Conservation (phyloP, 2,329 filamentous ascomycete genomes). For the Metarhizium sp. region DNA sequence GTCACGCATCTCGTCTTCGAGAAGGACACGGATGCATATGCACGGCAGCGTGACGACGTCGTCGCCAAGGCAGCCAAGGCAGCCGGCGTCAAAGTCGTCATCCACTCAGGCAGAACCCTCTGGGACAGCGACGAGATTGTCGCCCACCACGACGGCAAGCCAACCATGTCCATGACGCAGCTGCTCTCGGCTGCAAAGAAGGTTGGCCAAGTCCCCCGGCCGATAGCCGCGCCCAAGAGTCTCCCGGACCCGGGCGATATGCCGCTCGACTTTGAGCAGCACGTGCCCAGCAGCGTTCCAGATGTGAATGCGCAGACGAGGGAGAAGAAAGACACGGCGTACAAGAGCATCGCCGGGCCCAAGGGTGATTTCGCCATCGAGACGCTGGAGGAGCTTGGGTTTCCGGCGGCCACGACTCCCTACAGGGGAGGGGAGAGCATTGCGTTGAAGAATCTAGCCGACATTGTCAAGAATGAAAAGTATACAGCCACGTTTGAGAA, state of each 20-base stretch:
- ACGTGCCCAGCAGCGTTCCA: conserved; percentile 36
- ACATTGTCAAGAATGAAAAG: conserved; percentile 50
- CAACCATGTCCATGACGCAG: conserved; percentile 66
- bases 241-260: conserved; percentile 59
- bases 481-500: conserved; percentile 70
- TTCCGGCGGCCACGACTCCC: conserved; percentile 53
- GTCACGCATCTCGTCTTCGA: conserved; percentile 72
- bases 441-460: conserved; percentile 48
- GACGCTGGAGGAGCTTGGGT: conserved; percentile 61
- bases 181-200: conserved; percentile 54
- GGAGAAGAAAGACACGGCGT: conserved; percentile 44
- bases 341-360: conserved; percentile 54
- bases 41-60: conserved; percentile 49
- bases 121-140: conserved; percentile 67
- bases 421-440: conserved; percentile 63
- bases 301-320: conserved; percentile 54
- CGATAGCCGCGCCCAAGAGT: conserved; percentile 47
- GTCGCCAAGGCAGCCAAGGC: conserved; percentile 50
- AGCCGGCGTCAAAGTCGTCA: conserved; percentile 60
- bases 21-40: conserved; percentile 69
- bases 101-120: conserved; percentile 55
- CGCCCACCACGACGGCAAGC: conserved; percentile 53
- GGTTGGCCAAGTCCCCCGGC: conserved; percentile 50
- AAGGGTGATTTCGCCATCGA: conserved; percentile 61
- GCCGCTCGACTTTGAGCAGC: conserved; percentile 48